A percentile compares a stretch with the other conserved stretches of the same genome.
phyloP scores from a whole-genome alignment of 164 flowering plant species.

The Akebia trifoliata region DNA sequence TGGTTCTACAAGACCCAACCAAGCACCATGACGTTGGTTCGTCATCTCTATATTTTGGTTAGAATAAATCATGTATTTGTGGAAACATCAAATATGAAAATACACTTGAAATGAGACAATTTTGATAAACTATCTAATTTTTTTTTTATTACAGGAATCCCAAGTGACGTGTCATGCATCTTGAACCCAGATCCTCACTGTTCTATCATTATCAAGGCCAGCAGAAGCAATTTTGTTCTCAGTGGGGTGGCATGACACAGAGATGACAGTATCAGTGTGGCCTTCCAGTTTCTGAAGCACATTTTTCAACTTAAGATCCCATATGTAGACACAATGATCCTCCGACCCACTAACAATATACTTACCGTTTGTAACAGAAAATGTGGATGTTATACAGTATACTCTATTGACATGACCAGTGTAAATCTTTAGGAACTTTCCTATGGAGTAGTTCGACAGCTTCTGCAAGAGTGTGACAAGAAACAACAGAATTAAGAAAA shows the following conservation, averaged over 20 bases:
- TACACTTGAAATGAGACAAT: too few species aligned
- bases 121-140: too few species aligned
- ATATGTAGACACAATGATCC: constrained; percentile 73
- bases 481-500: too few species aligned
- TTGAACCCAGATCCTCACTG: constrained; percentile 84
- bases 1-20: too few species aligned
- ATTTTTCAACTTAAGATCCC: constrained; percentile 83
- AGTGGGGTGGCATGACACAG: constrained; percentile 76
- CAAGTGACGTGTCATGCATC: constrained; percentile 25
- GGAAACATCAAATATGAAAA: too few species aligned
- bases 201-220: constrained; percentile 61
- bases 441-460: constrained; percentile 74
- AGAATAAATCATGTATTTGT: too few species aligned
- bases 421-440: constrained; percentile 70
- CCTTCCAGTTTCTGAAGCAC: constrained; percentile 87
- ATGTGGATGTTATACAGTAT: constrained; percentile 72
- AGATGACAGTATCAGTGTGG: constrained; percentile 77
- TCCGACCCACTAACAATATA: constrained; percentile 96
- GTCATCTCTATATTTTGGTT: too few species aligned
- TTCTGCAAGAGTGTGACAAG: constrained; percentile 30
- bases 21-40: too few species aligned
- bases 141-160: neutral
- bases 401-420: constrained; percentile 67
- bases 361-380: constrained; percentile 83
- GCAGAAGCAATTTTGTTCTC: constrained; percentile 88